phyloP scores from a whole-genome alignment of 768 basidiomycete species.

The Cantharellus cinnabarinus region DNA sequence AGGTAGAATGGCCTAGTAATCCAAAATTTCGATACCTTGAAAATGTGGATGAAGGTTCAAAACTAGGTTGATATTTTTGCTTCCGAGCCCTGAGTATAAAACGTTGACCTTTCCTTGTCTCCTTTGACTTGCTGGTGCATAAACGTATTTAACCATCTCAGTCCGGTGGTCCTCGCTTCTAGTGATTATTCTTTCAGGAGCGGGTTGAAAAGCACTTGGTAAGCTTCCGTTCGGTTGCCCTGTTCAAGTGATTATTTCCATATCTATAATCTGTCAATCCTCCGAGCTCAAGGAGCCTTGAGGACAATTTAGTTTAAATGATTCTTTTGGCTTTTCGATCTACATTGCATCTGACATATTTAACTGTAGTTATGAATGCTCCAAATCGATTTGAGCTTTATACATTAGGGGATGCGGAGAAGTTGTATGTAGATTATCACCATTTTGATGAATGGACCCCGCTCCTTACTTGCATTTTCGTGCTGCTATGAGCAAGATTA shows the following conservation, averaged over 20 bases:
- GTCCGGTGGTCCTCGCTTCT: neutral
- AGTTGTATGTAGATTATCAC: constrained; percentile 43
- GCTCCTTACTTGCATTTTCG: constrained; percentile 4
- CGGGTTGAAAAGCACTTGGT: neutral
- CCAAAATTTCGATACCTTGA: neutral
- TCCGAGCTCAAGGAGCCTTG: constrained; percentile 16
- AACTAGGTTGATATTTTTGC: constrained; percentile 24
- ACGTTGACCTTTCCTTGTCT: neutral
- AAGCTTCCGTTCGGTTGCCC: neutral
- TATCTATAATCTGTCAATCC: constrained; percentile 34
- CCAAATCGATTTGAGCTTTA: constrained; percentile 84
- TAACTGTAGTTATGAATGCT: constrained; percentile 49
- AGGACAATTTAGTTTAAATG: constrained; percentile 5
- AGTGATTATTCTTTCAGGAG: neutral
- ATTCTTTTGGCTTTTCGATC: neutral
- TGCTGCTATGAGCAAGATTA: constrained; percentile 31
- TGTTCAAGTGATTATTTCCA: constrained; percentile 18
- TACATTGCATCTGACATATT: neutral
- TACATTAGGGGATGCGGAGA: constrained; percentile 84
- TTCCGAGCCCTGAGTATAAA: neutral
- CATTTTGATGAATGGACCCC: neutral
- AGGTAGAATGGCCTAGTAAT: neutral
- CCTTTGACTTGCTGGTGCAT: neutral
- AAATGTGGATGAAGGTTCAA: constrained; percentile 23
- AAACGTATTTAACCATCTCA: neutral